Conservation (phyloP, 176 grass and related monocot genomes). For the Aechmea fasciata region DNA sequence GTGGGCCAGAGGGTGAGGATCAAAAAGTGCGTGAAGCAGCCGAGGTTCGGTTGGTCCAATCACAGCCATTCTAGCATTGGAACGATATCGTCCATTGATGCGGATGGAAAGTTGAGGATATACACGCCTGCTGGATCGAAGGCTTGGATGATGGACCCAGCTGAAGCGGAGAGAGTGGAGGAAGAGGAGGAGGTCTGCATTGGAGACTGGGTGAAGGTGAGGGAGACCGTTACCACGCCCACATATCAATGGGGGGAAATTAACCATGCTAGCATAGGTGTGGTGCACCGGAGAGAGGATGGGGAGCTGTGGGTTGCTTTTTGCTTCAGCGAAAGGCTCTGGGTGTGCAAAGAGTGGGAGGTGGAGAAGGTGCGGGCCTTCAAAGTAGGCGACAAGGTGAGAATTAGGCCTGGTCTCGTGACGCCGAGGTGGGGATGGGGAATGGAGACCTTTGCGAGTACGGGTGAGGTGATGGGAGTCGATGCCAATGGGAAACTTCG, state of each 20-base stretch:
- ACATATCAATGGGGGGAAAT: slow-evolving; percentile 98
- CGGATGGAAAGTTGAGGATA: slow-evolving; percentile 93
- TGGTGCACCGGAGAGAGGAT: slow-evolving; percentile 71
- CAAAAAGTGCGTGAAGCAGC: slow-evolving; percentile 57
- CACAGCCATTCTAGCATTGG: slow-evolving; percentile 85
- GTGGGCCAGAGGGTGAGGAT: slow-evolving; percentile 86
- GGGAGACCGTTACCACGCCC: slow-evolving; percentile 56
- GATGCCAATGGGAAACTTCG: slow-evolving; percentile 95
- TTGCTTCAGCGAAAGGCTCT: slow-evolving; percentile 93
- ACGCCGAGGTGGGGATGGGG: slow-evolving; percentile 93
- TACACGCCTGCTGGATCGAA: slow-evolving; percentile 89
- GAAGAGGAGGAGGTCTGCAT: slow-evolving; percentile 79
- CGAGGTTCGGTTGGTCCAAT: slow-evolving; percentile 95
- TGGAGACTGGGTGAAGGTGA: slow-evolving; percentile 93
- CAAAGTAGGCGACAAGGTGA: slow-evolving; percentile 53
- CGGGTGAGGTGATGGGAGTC: slow-evolving; percentile 75
- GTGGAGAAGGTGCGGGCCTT: slow-evolving; percentile 84
- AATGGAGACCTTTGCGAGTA: slow-evolving; percentile 76
- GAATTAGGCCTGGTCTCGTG: slow-evolving; percentile 64
- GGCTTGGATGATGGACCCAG: slow-evolving; percentile 93
- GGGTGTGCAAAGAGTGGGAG: slow-evolving; percentile 93
- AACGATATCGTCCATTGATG: slow-evolving; percentile 90
- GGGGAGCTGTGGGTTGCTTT: slow-evolving; percentile 92
- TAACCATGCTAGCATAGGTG: slow-evolving; percentile 72
- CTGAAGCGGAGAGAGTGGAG: slow-evolving; percentile 77